A percentile compares a stretch with the other conserved stretches of the same genome.
These are phyloP conservation scores for Chaetomiaceae sp. DNA, from an alignment of 2,329 filamentous ascomycete species.

Conservation along the genomic window DNA sequence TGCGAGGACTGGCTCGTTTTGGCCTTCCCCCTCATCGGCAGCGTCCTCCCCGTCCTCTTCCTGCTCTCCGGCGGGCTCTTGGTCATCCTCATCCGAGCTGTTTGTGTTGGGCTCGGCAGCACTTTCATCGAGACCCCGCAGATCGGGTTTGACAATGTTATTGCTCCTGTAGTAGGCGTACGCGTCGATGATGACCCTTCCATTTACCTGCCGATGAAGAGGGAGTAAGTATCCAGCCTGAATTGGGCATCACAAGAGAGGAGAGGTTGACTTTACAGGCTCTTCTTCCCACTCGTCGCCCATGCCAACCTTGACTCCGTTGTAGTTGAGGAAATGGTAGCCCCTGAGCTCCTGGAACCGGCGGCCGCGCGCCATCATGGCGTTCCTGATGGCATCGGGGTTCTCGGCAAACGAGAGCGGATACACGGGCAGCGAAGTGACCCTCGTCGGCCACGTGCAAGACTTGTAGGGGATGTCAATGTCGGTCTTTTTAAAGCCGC, in stretches of 20 bases:
- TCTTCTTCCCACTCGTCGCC: conserved; percentile 25
- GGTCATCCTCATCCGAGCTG: background rate
- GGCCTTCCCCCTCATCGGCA: background rate
- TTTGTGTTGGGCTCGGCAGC: background rate
- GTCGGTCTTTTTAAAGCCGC: conserved; percentile 27
- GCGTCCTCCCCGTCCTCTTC: background rate
- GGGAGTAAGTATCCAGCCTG: background rate
- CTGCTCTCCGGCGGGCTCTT: background rate
- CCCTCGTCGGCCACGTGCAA: conserved; percentile 23
- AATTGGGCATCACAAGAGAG: no score
- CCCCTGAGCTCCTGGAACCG: conserved; percentile 33
- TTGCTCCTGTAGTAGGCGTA: conserved; percentile 34
- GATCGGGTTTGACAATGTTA: conserved; percentile 29
- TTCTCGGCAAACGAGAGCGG: conserved; percentile 29
- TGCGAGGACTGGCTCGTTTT: background rate
- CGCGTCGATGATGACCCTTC: conserved; percentile 33
- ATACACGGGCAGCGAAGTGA: conserved; percentile 28
- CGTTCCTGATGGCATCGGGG: conserved; percentile 23
- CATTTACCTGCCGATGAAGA: conserved; percentile 23
- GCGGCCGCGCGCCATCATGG: conserved; percentile 30
- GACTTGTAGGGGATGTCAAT: conserved; percentile 23
- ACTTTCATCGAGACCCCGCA: conserved; percentile 23
- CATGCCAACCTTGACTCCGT: conserved; percentile 30
- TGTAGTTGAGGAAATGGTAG: conserved; percentile 30
- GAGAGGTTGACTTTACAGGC: conserved; percentile 21